These are phyloP conservation scores for Salvia rosmarinus DNA, from an alignment of 257 asterid species.

Conservation along the genomic window DNA sequence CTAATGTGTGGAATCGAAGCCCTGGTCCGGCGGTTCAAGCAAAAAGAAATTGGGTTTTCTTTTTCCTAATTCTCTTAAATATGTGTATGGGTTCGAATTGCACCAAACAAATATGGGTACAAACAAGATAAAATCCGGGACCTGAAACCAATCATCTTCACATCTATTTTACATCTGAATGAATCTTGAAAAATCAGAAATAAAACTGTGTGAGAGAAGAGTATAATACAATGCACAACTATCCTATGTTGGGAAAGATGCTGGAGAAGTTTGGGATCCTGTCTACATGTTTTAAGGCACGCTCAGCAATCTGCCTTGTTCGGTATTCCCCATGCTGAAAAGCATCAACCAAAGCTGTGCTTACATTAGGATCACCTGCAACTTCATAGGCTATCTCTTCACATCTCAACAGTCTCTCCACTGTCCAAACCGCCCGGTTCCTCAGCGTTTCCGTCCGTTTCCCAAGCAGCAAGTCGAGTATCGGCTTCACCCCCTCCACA, in stretches of 20 bases:
- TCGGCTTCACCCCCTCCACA: constrained; percentile 73
- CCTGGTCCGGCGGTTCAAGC: no score
- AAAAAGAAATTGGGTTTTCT: no score
- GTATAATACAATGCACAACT: constrained; percentile 26
- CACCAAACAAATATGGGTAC: neutral
- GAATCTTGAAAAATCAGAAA: neutral
- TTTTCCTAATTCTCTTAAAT: neutral
- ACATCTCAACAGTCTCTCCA: constrained; percentile 71
- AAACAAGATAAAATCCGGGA: neutral
- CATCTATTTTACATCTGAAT: constrained; percentile 1
- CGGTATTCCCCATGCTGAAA: constrained; percentile 82
- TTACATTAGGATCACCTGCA: constrained; percentile 67
- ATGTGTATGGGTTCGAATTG: neutral
- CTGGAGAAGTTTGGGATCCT: constrained; percentile 86
- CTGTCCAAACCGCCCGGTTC: constrained; percentile 87
- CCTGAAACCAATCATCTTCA: neutral
- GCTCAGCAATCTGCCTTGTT: constrained; percentile 93
- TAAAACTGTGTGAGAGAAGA: neutral
- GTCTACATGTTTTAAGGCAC: constrained; percentile 80
- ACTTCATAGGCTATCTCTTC: constrained; percentile 65
- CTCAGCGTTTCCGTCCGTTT: constrained; percentile 70
- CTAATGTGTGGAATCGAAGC: no score
- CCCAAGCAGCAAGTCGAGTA: constrained; percentile 70
- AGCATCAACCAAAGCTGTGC: constrained; percentile 92
- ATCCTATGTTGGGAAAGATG: constrained; percentile 58